Base-by-base conservation (phyloP, 108 stramenopile species). In the Fragilariopsis cylindrus region DNA sequence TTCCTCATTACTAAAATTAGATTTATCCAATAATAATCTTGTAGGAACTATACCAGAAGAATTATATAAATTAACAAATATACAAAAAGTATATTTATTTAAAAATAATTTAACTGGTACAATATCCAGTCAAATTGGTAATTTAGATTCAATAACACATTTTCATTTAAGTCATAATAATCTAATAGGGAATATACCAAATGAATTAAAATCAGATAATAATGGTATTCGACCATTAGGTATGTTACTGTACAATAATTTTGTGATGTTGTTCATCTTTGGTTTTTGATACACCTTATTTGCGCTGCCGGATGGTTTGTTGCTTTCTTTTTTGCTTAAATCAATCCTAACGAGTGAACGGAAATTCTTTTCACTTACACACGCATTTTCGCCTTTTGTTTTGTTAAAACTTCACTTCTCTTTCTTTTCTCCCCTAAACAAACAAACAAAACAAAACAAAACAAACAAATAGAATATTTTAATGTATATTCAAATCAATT, bases 401-500 rank as follows among this genome's bases (percentile, higher is more conserved):
- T 1, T 30, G 2, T 30, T 30, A 2, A 30, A 30, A 30, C 30
- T 30, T 30, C 30, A 30, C 30, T 30, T 30, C 1, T 30, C 30
- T 30, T 30, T 30, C 30, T 30, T 2, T 30, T 2, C 30, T 30
- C 1, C 30, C 30, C 30, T 30, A 30, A 30, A 30, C 30, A 30
- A 30, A 30, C 30, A 30, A 30, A 30, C 30, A 30, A 30, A 30
- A 1, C 30, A 30, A 21, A 21, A 0, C 19, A 19, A 19, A 19
- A 19, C 19, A 19, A 19, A 19, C 13, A 54, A 0, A 67, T 56
- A 80, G 84, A 62, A 62, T 81, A 75, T 46, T 60, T 85, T 19
- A 81, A 64, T 60, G 39, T 85, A 1, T 72, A 76, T 60, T 16
- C 49, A 7, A 85, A 85, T 55, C 57, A 76, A 50, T 18, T 85